These are phyloP conservation scores for Phlebiopsis flavidoalba DNA, from an alignment of 768 basidiomycete species.

Conservation along the genomic window DNA sequence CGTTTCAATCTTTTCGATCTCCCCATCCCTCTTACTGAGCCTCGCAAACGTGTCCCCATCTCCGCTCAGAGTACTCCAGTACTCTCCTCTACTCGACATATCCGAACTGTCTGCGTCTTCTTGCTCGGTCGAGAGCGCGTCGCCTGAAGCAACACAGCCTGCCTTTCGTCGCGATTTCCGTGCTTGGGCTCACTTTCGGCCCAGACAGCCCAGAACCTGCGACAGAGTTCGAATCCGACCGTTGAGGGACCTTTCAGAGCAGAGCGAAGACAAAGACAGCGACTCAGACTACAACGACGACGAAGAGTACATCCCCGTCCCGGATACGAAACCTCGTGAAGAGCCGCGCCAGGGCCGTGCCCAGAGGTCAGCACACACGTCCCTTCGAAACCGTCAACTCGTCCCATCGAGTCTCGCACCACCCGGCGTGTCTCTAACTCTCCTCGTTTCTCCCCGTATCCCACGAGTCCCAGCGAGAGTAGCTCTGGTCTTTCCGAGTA, in stretches of 20 bases:
- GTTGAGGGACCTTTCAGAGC: background rate
- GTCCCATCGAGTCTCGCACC: background rate
- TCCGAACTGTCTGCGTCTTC: background rate
- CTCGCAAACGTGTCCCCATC: background rate
- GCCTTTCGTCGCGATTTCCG: no score
- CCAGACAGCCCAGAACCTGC: background rate
- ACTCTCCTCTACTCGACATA: background rate
- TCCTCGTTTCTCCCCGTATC: background rate
- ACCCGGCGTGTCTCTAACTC: background rate
- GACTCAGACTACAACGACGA: slow-evolving; percentile 3
- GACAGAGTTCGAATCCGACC: background rate
- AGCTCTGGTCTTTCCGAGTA: background rate
- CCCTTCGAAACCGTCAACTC: background rate
- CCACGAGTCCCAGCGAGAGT: background rate
- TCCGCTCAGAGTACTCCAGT: background rate
- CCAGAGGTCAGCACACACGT: background rate
- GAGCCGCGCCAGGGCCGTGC: background rate
- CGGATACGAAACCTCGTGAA: background rate
- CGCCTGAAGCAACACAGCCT: no score
- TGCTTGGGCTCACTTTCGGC: background rate
- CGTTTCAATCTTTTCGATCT: background rate
- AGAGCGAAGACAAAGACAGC: background rate
- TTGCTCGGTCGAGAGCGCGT: background rate
- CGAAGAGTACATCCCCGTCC: background rate
- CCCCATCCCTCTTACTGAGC: background rate